Evolutionary conservation across 23 red algal genomes (phyloP).

Genomic region (Gracilariopsis chorda): DNA sequence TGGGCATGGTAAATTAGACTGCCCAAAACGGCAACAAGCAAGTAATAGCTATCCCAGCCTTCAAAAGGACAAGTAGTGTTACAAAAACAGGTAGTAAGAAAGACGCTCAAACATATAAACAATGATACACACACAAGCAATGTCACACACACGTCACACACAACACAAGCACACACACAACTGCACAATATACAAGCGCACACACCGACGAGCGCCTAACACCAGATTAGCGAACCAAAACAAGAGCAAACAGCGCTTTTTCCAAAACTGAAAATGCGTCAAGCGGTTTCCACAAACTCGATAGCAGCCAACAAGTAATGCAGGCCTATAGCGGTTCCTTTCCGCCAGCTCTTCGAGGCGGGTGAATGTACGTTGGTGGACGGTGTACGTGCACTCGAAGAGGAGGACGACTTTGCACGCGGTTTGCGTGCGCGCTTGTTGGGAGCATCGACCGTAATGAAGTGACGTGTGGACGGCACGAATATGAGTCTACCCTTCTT

Average conservation of each 20-base stretch:
- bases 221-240: too few relatives aligned
- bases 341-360: neutral
- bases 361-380: neutral
- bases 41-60: neutral
- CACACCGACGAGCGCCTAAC: too few relatives aligned
- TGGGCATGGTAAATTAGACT: neutral
- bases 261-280: neutral
- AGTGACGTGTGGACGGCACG: conserved; percentile 8
- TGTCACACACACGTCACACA: neutral
- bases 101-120: neutral
- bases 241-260: neutral
- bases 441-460: conserved; percentile 39
- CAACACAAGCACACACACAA: too few relatives aligned
- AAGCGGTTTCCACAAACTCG: conserved; percentile 46
- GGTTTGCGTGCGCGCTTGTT: neutral
- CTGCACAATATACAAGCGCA: too few relatives aligned
- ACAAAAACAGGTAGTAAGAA: neutral
- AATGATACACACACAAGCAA: neutral
- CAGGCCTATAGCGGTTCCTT: conserved; percentile 20
- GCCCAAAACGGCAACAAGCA: neutral
- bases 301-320: conserved; percentile 45
- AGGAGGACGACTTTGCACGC: neutral
- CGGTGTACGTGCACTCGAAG: neutral
- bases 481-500: conserved; percentile 88
- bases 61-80: neutral